Evolutionary conservation across 139 green algal species (phyloP).

Genomic region (Zygnema cylindricum): DNA sequence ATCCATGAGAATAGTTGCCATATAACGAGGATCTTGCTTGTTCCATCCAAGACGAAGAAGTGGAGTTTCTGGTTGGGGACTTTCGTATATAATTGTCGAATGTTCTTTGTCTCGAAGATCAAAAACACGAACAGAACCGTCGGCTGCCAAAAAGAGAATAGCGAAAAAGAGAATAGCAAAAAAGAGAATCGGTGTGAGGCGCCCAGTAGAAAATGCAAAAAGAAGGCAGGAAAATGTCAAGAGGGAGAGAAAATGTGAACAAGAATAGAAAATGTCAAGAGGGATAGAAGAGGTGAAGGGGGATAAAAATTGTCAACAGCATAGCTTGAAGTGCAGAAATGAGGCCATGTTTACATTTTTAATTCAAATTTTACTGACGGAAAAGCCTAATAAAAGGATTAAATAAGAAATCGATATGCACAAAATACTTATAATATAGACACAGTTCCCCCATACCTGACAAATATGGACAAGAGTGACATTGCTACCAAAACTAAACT

Average conservation of each 20-base stretch:
- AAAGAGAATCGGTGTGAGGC: neutral
- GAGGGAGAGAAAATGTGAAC: neutral
- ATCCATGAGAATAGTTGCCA: constrained; percentile 90
- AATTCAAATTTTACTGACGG: too few relatives aligned
- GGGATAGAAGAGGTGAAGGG: neutral
- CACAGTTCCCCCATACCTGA: too few relatives aligned
- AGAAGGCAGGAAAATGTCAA: neutral
- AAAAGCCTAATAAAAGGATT: too few relatives aligned
- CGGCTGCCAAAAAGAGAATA: constrained; percentile 59
- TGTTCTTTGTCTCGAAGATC: constrained; percentile 97
- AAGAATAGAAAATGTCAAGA: neutral
- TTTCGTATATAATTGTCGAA: constrained; percentile 97
- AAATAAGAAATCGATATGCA: too few relatives aligned
- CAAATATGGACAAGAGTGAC: too few relatives aligned
- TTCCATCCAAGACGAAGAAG: constrained; percentile 96
- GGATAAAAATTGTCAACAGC: too few relatives aligned
- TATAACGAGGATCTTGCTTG: constrained; percentile 94
- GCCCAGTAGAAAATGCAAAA: neutral
- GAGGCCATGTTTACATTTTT: too few relatives aligned
- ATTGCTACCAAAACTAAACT: too few relatives aligned
- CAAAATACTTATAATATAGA: too few relatives aligned
- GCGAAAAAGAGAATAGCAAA: neutral
- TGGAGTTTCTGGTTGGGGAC: constrained; percentile 75
- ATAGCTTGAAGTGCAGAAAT: neutral
- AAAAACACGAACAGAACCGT: constrained; percentile 94